Percentiles rank a stretch among this genome's conserved stretches.
Evolutionary conservation across 371 early-diverging fungal species (phyloP).

Genomic region (Rhizopus microsporus): DNA sequence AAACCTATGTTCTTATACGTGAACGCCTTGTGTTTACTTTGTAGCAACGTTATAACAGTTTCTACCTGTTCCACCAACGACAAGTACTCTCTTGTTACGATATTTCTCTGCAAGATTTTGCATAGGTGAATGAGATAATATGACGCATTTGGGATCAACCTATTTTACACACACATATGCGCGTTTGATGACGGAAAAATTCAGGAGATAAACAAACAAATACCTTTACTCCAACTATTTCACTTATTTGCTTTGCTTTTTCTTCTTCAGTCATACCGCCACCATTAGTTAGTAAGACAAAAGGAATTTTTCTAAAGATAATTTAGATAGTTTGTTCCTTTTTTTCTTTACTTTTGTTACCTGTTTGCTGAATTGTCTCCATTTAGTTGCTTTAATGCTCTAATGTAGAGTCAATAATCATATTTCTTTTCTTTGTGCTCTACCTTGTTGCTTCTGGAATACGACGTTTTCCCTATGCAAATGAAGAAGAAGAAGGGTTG

Average conservation of each 20-base stretch:
- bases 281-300: constrained; percentile 85
- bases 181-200: neutral
- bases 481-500: neutral
- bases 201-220: neutral
- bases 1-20: neutral
- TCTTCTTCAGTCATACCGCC: constrained; percentile 79
- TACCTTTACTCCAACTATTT: constrained; percentile 62
- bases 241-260: constrained; percentile 73
- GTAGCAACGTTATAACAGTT: constrained; percentile 68
- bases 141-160: constrained; percentile 69
- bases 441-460: constrained; percentile 45
- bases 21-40: constrained; percentile 20
- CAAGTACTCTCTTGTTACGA: constrained; percentile 61
- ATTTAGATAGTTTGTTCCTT: neutral
- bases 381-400: constrained; percentile 59
- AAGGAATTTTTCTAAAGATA: constrained; percentile 60
- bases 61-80: constrained; percentile 71
- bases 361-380: constrained; percentile 58
- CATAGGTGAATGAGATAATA: constrained; percentile 90
- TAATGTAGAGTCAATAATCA: constrained; percentile 7
- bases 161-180: constrained; percentile 8
- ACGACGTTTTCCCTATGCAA: constrained; percentile 30
- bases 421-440: neutral
- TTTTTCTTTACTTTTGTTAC: constrained; percentile 21
- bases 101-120: constrained; percentile 58